Conservation (phyloP, 768 basidiomycete genomes). For the Rhodotorula toruloides region DNA sequence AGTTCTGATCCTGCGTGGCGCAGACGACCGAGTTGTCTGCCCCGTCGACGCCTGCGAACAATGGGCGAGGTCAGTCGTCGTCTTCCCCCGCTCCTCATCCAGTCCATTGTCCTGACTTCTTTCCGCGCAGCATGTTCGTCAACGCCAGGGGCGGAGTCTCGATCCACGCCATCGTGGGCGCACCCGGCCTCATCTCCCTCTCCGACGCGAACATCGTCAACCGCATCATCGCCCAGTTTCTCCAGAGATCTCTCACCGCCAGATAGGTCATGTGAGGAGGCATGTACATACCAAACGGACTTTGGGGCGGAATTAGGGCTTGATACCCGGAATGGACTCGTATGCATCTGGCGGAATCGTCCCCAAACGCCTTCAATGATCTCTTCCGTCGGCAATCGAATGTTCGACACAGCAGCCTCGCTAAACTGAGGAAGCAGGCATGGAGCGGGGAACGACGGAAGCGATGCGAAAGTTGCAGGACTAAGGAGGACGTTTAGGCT, state of each 20-base stretch:
- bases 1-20: constrained; percentile 23
- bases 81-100: neutral
- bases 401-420: too few relatives aligned
- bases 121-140: constrained; percentile 4
- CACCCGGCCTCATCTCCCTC: constrained; percentile 19
- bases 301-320: neutral
- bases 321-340: too few relatives aligned
- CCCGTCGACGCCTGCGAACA: constrained; percentile 17
- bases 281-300: neutral
- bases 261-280: too few relatives aligned
- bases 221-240: constrained; percentile 14
- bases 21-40: constrained; percentile 19
- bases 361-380: too few relatives aligned
- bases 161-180: constrained; percentile 2
- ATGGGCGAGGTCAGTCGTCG: constrained; percentile 8
- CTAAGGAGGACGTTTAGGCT: too few relatives aligned
- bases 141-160: neutral
- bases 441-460: neutral
- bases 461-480: too few relatives aligned
- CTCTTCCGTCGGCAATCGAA: too few relatives aligned
- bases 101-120: neutral
- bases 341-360: too few relatives aligned
- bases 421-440: neutral
- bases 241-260: neutral
- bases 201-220: constrained; percentile 30